These are phyloP conservation scores for Abrus precatorius DNA, from an alignment of 306 rosid genomes.

Conservation along the genomic window DNA sequence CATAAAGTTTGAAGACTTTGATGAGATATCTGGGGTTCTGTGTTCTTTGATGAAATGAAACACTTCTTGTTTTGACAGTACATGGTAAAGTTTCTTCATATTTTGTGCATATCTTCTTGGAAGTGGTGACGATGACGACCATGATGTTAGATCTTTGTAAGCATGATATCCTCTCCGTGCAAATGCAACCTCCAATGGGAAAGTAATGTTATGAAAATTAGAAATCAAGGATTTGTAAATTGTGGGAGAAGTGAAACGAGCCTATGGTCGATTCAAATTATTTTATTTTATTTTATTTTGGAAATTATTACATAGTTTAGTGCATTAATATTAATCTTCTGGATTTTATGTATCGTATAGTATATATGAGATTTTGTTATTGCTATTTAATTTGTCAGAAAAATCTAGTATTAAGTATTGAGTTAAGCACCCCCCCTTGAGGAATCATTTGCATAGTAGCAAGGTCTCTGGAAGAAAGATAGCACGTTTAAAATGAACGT, in stretches of 20 bases:
- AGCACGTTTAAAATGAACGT: slow-evolving; percentile 40
- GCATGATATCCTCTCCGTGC: slow-evolving; percentile 40
- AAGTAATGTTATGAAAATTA: slow-evolving; percentile 51
- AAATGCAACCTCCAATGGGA: slow-evolving; percentile 39
- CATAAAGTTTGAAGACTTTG: slow-evolving; percentile 41
- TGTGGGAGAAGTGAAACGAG: slow-evolving; percentile 7
- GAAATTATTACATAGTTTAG: neutral
- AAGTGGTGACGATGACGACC: slow-evolving; percentile 39
- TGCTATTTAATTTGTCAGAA: slow-evolving; percentile 21
- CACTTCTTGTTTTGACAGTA: slow-evolving; percentile 65
- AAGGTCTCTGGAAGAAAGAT: slow-evolving; percentile 33
- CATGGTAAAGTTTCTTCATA: slow-evolving; percentile 58
- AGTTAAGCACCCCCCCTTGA: slow-evolving; percentile 25
- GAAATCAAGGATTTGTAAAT: slow-evolving; percentile 6
- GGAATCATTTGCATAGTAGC: slow-evolving; percentile 53
- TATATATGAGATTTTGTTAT: slow-evolving; percentile 29
- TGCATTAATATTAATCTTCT: neutral
- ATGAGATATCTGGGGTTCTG: slow-evolving; percentile 51
- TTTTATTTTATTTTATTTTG: neutral
- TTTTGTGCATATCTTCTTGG: slow-evolving; percentile 65
- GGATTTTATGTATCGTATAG: neutral
- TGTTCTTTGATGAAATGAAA: slow-evolving; percentile 59
- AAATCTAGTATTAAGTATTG: slow-evolving; percentile 14
- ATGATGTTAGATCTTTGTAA: slow-evolving; percentile 56
- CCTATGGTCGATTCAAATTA: slow-evolving; percentile 5